Conservation (phyloP, 2,329 filamentous ascomycete genomes). For the Aspergillus ochraceus region DNA sequence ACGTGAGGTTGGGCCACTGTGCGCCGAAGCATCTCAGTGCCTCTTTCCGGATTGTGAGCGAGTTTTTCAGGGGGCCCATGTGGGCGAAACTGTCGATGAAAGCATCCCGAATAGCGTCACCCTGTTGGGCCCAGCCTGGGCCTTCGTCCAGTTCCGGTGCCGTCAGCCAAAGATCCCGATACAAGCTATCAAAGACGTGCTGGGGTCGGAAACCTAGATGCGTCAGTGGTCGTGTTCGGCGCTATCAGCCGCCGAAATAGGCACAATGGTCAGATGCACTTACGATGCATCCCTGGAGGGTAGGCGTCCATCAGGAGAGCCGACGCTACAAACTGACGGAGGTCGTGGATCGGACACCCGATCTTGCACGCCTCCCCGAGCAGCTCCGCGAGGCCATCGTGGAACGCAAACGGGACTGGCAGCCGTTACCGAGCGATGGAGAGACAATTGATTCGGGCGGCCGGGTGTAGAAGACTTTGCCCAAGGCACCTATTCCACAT, state of each 20-base stretch:
- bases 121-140: neutral
- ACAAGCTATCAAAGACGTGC: conserved; percentile 5
- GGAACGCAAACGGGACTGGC: neutral
- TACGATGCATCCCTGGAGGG: conserved; percentile 21
- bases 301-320: conserved; percentile 24
- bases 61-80: neutral
- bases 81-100: neutral
- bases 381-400: conserved; percentile 6
- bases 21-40: neutral
- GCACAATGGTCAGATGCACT: conserved; percentile 2
- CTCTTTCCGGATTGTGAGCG: neutral
- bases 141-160: conserved; percentile 1
- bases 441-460: conserved; percentile 5
- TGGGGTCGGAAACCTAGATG: conserved; percentile 4
- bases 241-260: neutral
- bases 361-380: neutral
- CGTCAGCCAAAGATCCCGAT: conserved; percentile 1
- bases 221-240: neutral
- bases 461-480: neutral
- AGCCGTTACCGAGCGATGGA: conserved; percentile 7
- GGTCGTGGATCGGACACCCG: neutral
- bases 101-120: neutral
- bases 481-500: conserved; percentile 6
- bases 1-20: conserved; percentile 1
- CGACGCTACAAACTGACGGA: conserved; percentile 13